phyloP scores from a whole-genome alignment of 2,329 filamentous ascomycete species.

The Colletotrichum magnum region DNA sequence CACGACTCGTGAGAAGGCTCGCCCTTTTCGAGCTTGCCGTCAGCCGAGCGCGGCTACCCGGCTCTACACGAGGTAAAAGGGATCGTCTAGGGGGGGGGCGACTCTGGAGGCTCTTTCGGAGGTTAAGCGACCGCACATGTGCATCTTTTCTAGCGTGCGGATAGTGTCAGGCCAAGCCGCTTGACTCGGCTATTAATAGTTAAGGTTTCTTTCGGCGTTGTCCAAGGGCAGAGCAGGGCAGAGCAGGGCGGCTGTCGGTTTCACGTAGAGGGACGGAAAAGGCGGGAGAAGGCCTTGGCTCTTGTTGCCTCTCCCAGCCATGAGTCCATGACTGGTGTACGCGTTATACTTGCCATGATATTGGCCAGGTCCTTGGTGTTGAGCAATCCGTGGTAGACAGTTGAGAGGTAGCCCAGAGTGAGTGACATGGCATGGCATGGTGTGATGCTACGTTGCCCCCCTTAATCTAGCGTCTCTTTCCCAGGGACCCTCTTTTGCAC shows the following conservation, averaged over 20 bases:
- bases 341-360: too few species aligned
- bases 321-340: neutral
- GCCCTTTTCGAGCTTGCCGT: slow-evolving; percentile 18
- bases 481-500: slow-evolving; percentile 1
- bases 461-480: slow-evolving; percentile 20
- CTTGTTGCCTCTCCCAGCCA: slow-evolving; percentile 16
- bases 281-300: too few species aligned
- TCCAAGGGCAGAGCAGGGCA: neutral
- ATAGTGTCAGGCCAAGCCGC: neutral
- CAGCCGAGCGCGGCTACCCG: slow-evolving; percentile 15
- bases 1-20: slow-evolving; percentile 1
- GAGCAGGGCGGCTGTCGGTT: slow-evolving; percentile 1
- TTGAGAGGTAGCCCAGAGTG: neutral
- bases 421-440: neutral
- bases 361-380: too few species aligned
- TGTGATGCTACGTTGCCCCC: slow-evolving; percentile 32
- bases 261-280: neutral
- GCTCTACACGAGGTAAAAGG: too few species aligned
- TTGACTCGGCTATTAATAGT: slow-evolving; percentile 31
- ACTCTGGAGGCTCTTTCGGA: neutral
- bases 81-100: neutral
- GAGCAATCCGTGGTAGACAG: too few species aligned
- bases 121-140: neutral
- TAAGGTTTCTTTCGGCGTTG: slow-evolving; percentile 15
- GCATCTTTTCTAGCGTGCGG: neutral